Evolutionary conservation across 345 rosid genomes (phyloP), one percentile per base, ranked within the genome.

Genomic region (Eucalyptus erythrocorys): DNA sequence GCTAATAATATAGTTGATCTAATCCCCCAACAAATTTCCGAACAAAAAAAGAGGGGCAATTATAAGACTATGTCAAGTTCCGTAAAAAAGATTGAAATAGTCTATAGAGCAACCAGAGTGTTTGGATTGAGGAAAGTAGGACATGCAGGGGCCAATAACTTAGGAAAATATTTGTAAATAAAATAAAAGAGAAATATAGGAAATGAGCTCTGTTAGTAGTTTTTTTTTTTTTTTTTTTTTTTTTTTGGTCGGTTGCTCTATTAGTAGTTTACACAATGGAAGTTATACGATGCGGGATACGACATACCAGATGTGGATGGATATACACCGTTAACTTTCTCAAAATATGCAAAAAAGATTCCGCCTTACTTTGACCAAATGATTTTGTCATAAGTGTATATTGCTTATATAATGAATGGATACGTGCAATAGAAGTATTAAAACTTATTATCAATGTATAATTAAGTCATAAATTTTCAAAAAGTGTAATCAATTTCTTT

Each of bases 401-500:
- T n/a, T 61, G 32, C 32, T 30, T 61, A 7, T 61, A 61, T 30
- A n/a, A 61, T 30, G 7, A 61, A 61, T 30, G 71, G 10, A 51
- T 7, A 51, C 24, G 4, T 3, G 55, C 55, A 51, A 13, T 53
- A 22, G 2, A 53, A 53, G 5, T 55, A 24, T 24, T 24, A 4
- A 55, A 55, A 24, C 0, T 55, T 9, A 1, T 24, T 26, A 55
- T 6, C 0, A 10, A 55, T 22, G 0, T 55, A 24, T 1, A 55
- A 55, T 55, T 55, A 22, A 55, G 61, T 55, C 61, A 55, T 55
- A 22, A 55, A 55, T 0, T 55, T 55, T 55, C 27, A 55, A 55
- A 22, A 55, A 4, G 12, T 55, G 1, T 55, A 24, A 24, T 55
- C 12, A 10, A 55, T 4, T 55, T 24, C 1, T 55, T 55, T 55